phyloP scores from a whole-genome alignment of 75 land plant genomes.

The Ceratopteris richardii region DNA sequence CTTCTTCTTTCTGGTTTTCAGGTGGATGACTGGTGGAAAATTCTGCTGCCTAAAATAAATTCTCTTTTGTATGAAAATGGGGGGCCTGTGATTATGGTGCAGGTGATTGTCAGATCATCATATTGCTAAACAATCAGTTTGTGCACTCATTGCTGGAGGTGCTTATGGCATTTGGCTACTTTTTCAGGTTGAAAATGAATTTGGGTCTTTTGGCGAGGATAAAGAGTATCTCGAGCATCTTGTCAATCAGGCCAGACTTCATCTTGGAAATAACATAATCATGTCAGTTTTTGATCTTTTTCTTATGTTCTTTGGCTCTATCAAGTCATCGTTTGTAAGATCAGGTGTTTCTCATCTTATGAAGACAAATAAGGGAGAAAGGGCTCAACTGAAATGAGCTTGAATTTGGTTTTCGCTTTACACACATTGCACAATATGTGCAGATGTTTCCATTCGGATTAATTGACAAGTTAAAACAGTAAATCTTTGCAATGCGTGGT shows the following conservation, averaged over 20 bases:
- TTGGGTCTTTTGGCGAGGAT: slow-evolving; percentile 85
- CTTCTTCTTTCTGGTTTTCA: slow-evolving; percentile 10
- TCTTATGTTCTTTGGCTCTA: too few relatives aligned
- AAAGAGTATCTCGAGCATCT: slow-evolving; percentile 62
- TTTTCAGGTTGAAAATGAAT: slow-evolving; percentile 91
- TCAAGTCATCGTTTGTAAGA: too few relatives aligned
- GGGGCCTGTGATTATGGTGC: slow-evolving; percentile 91
- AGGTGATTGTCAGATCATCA: slow-evolving; percentile 31
- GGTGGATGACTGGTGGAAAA: slow-evolving; percentile 90
- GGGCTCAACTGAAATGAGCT: too few relatives aligned
- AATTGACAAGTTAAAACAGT: too few relatives aligned
- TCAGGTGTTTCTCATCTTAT: too few relatives aligned
- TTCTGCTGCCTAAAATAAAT: slow-evolving; percentile 60
- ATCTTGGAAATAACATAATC: slow-evolving; percentile 63
- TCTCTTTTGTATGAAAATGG: slow-evolving; percentile 69
- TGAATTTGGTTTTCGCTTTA: too few relatives aligned
- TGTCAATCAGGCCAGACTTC: slow-evolving; percentile 44
- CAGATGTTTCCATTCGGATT: too few relatives aligned
- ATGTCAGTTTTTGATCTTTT: slow-evolving; percentile 33
- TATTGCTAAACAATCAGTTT: not conserved
- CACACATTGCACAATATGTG: too few relatives aligned
- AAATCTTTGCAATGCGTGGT: too few relatives aligned
- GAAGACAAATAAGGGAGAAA: too few relatives aligned
- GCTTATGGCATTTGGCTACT: not conserved
- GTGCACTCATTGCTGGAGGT: not conserved